Base-by-base conservation (phyloP, 371 early-diverging fungal species). In the Mortierella sp. region DNA sequence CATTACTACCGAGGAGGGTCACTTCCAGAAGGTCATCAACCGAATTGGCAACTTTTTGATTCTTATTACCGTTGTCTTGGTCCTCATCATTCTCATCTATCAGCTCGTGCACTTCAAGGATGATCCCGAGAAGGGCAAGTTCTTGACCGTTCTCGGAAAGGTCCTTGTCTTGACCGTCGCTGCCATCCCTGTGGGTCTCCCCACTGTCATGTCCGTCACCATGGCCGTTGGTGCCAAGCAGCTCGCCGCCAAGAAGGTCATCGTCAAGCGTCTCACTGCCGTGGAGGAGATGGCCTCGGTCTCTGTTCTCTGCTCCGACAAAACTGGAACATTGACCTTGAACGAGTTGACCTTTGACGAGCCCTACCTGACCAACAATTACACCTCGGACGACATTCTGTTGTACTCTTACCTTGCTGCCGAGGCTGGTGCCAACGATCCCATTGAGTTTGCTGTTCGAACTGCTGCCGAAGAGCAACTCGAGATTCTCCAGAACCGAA, bases 251-350 rank as follows among this genome's bases (percentile, higher is more conserved):
- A 96, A 97, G 87, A 90, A 97, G 89, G 99, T 98, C 64, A 97
- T 99, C 85, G 96, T 98, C 70, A 98, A 98, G 91, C 95, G 97
- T 73, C 90, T 98, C 44, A 95, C 98, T 11, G 97, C 97, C 55
- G 97, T 98, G 28, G 99, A 99, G 89, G 98, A 97, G 82, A 90
- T 98, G 80, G 98, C 98, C 9, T 97, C 98, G 0, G 97, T 97
- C 26, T 96, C 96, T 21, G 95, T 97, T 26, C 93, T 99, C 40
- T 98, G 98, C 88, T 97, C 97, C 11, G 99, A 99, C 89, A 99
- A 96, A 88, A 99, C 99, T 6, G 99, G 99, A 73, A 99, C 99
- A 26, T 91, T 99, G 70, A 99, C 99, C 19, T 89, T 95, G 31
- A 97, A 97, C 91, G 93, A 97, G 91, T 93, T 98, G 72, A 94